A percentile compares a stretch with the other conserved stretches of the same genome.
Evolutionary conservation across 2,329 filamentous ascomycete genomes (phyloP).

Genomic region (Trichoderma simmonsii): DNA sequence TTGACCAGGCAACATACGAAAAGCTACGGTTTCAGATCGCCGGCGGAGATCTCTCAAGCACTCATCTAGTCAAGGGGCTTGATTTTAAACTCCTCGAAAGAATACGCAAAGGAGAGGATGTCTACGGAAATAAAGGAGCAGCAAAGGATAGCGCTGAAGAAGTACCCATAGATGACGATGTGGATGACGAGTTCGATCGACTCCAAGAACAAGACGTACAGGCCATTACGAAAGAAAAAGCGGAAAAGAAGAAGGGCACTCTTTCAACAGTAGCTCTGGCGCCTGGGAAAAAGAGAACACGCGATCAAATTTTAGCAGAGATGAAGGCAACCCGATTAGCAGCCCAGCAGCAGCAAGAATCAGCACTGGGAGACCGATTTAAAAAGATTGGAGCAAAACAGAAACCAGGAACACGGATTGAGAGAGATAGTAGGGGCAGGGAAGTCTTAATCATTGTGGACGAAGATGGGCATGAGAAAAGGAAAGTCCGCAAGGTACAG

Average conservation of each 20-base stretch:
- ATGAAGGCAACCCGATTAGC: constrained; percentile 61
- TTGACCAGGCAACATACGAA: constrained; percentile 77
- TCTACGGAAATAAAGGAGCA: constrained; percentile 42
- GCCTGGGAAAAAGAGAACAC: constrained; percentile 58
- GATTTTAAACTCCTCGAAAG: constrained; percentile 78
- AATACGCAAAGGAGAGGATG: constrained; percentile 66
- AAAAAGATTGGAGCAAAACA: constrained; percentile 60
- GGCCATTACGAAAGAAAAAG: constrained; percentile 49
- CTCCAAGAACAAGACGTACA: constrained; percentile 55
- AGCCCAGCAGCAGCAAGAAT: constrained; percentile 52
- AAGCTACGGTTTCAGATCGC: constrained; percentile 71
- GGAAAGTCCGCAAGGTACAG: constrained; percentile 58
- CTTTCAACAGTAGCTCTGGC: constrained; percentile 51
- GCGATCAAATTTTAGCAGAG: constrained; percentile 66
- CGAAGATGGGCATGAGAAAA: constrained; percentile 63
- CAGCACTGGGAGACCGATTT: constrained; percentile 57
- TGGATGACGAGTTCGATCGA: constrained; percentile 65
- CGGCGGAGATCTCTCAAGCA: constrained; percentile 75
- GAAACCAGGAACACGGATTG: constrained; percentile 55
- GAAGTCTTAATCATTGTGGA: constrained; percentile 65
- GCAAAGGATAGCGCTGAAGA: constrained; percentile 31
- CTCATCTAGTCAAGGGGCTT: constrained; percentile 87
- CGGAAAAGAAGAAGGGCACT: constrained; percentile 58
- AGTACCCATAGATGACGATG: constrained; percentile 32
- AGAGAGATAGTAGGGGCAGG: constrained; percentile 57